Evolutionary conservation across 2,329 filamentous ascomycete genomes (phyloP), one percentile per base, ranked within the genome.

Genomic region (Ambrosiella xylebori): DNA sequence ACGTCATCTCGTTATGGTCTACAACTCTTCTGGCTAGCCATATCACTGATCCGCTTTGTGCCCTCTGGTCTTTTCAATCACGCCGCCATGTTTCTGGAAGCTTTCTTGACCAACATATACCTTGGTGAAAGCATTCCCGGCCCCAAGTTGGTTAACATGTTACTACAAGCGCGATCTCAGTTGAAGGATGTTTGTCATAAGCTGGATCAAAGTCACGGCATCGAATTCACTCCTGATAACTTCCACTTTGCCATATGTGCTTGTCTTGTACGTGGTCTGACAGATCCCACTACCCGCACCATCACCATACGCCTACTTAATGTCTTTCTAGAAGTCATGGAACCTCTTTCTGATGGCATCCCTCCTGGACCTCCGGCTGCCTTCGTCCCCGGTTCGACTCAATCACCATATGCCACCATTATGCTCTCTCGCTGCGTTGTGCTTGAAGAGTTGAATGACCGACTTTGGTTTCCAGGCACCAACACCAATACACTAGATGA

Each of bases 1-100:
- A 77, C 80, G 2, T 76, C 81, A 8, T 86, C 82, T 36, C 76
- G 82, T 38, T 86, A 86, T 64, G 80, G 82, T 0, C 69, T 84
- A 39, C 82, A 86, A 64, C 71, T 86, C 5, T 86, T 86, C 66
- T 86, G 82, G 82, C 71, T 86, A 39, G 81, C 81, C 8, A 78
- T 85, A 62, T 84, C 81, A 1, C 71, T 86, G 0, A 72, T 85
- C 27, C 76, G 82, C 7, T 74, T 85, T 2, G 79, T 84, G 13
- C 82, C 82, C 2, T 71, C 76, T 5, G 71, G 69, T 44, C 72
- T 85, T 1, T 85, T 85, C 69, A 85, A 83, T 66, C 83, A 79
- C 65, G 76, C 81, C 3, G 81, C 81, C 1, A 73, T 77, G 37
- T 82, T 86, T 58, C 71, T 86, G 1, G 81, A 85, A 63, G 76